Evolutionary conservation across 2,329 filamentous ascomycete species (phyloP), one percentile per base, ranked within the genome.

Genomic region (Aspergillus caelatus): DNA sequence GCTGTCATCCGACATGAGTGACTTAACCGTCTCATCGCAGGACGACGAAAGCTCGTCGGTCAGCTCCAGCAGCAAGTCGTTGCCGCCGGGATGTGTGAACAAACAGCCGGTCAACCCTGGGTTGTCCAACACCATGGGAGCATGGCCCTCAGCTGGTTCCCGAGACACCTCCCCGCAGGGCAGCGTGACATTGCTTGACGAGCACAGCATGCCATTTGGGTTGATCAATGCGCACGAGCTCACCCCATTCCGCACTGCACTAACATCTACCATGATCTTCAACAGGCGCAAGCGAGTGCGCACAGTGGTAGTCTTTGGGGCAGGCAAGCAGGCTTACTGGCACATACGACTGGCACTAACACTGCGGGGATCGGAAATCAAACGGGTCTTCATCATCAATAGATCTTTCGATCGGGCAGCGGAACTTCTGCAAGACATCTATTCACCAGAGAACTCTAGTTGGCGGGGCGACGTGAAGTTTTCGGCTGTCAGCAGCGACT

Each of bases 321-420:
- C 91, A 39, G 94, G 94, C 53, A 88, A 90, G 70, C 94, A 97
- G 80, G 94, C 94, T 14, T 96, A 94, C 81, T 98, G 94, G 94
- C 94, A 97, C 75, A 88, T 96, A 50, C 89, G 93, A 0, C 85
- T 98, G 5, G 90, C 94, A 0, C 84, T 98, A 67, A 84, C 95
- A 57, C 72, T 83, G 34, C 90, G 86, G 1, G 83, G 84, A 0
- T 72, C 80, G 53, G 91, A 92, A 23, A 89, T 97, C 70, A 89
- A 89, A 70, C 87, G 90, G 63, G 86, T 97, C 55, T 90, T 94
- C 78, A 89, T 97, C 71, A 89, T 97, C 74, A 96, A 94, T 72
- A 89, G 91, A 39, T 80, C 78, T 3, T 83, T 83, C 60, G 77
- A 81, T 14, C 78, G 79, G 4, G 78, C 80, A 1, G 78, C 79